Evolutionary conservation across 768 basidiomycete genomes (phyloP).

Genomic region (Pisolithus microcarpus): DNA sequence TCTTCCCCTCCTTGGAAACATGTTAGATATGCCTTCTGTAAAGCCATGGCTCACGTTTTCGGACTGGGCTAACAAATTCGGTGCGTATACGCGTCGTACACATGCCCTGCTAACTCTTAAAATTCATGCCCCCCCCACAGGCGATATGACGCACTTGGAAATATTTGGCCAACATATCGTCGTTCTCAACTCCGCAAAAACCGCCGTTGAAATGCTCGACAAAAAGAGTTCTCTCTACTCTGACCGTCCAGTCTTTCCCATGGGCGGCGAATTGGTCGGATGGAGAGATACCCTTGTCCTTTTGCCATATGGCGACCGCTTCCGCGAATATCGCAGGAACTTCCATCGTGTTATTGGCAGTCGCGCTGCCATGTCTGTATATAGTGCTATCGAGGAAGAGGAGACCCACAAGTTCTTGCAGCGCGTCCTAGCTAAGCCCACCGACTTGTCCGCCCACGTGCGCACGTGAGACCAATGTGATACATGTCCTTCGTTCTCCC

Average conservation of each 20-base stretch:
- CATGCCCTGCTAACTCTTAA: neutral
- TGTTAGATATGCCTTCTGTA: slow-evolving; percentile 41
- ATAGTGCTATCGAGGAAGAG: slow-evolving; percentile 30
- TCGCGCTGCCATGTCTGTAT: slow-evolving; percentile 28
- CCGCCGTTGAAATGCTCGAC: slow-evolving; percentile 53
- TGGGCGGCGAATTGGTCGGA: slow-evolving; percentile 32
- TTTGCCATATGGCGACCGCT: slow-evolving; percentile 33
- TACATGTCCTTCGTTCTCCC: neutral
- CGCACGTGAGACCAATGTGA: slow-evolving; percentile 28
- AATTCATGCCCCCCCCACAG: slow-evolving; percentile 23
- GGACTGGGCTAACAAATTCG: slow-evolving; percentile 41
- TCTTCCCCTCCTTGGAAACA: slow-evolving; percentile 41
- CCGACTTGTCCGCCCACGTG: slow-evolving; percentile 31
- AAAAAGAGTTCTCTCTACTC: slow-evolving; percentile 63
- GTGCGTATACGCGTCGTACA: slow-evolving; percentile 14
- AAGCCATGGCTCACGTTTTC: slow-evolving; percentile 42
- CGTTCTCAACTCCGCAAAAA: slow-evolving; percentile 45
- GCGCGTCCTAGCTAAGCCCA: slow-evolving; percentile 33
- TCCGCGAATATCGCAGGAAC: slow-evolving; percentile 38
- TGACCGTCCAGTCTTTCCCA: slow-evolving; percentile 49
- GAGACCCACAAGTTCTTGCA: slow-evolving; percentile 40
- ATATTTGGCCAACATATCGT: slow-evolving; percentile 55
- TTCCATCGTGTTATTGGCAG: slow-evolving; percentile 37
- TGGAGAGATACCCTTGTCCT: slow-evolving; percentile 31
- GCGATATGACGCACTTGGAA: slow-evolving; percentile 54